phyloP scores from a whole-genome alignment of 768 basidiomycete species.

The Gloeopeniophorella convolvens region DNA sequence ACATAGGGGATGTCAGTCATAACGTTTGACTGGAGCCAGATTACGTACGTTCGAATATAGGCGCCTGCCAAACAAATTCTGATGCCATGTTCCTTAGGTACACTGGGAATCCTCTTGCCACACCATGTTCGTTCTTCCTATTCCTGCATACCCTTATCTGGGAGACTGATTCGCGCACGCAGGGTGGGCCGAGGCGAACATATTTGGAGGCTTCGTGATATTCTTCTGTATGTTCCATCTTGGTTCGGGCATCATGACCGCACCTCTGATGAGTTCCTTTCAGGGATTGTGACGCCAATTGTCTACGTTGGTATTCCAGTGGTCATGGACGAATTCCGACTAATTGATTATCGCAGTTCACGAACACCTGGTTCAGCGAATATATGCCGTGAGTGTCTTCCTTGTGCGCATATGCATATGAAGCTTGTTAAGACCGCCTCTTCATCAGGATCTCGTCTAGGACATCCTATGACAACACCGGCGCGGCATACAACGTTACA shows the following conservation, averaged over 20 bases:
- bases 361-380: conserved; percentile 44
- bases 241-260: background rate
- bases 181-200: conserved; percentile 95
- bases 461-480: conserved; percentile 63
- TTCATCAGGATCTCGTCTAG: conserved; percentile 12
- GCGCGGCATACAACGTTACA: conserved; percentile 61
- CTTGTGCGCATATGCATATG: background rate
- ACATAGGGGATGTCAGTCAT: conserved; percentile 56
- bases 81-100: conserved; percentile 25
- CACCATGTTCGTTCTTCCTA: background rate
- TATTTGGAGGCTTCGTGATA: conserved; percentile 77
- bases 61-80: too few species aligned
- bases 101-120: conserved; percentile 47
- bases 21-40: conserved; percentile 89
- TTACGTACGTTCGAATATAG: conserved; percentile 27
- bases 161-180: conserved; percentile 41
- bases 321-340: background rate
- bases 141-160: background rate
- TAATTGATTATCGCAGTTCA: conserved; percentile 35
- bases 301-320: conserved; percentile 44
- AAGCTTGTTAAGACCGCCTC: background rate
- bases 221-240: conserved; percentile 54
- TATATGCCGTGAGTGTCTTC: background rate
- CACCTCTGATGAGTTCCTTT: background rate
- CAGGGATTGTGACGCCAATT: conserved; percentile 66